A percentile compares a stretch with the other conserved stretches of the same genome.
Evolutionary conservation across 75 land plant genomes (phyloP).

Genomic region (Picea sitchensis): DNA sequence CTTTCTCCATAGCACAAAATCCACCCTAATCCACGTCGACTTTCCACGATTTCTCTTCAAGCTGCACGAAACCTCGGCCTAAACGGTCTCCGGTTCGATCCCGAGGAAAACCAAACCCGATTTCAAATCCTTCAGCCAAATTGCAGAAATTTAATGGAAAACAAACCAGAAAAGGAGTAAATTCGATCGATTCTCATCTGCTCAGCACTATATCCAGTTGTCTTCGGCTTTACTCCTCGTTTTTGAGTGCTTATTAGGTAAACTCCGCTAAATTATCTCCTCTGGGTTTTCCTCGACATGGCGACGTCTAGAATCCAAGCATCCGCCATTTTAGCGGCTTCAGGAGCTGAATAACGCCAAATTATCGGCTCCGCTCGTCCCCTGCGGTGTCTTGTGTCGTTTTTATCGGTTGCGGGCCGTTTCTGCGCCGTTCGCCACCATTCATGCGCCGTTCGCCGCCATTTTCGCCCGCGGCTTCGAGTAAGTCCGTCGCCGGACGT

Average conservation of each 20-base stretch:
- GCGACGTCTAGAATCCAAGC: neutral
- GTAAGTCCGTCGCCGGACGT: neutral
- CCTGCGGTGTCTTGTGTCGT: no score
- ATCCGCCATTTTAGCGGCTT: neutral
- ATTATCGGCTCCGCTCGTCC: neutral
- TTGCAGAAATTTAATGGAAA: neutral
- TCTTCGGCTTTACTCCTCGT: neutral
- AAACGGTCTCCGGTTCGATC: neutral
- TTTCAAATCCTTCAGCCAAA: neutral
- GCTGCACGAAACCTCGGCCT: neutral
- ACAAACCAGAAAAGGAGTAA: neutral
- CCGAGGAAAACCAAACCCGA: neutral
- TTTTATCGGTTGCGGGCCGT: no score
- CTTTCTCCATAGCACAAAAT: constrained; percentile 18
- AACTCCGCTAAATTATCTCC: neutral
- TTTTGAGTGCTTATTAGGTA: neutral
- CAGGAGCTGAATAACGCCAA: neutral
- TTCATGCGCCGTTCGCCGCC: neutral
- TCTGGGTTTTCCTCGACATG: no score
- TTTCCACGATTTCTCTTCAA: neutral
- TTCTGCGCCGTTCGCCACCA: neutral
- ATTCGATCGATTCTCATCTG: neutral
- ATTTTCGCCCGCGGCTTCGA: neutral
- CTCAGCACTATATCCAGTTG: neutral
- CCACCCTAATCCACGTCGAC: constrained; percentile 6